Base-by-base conservation (phyloP, 2,329 filamentous ascomycete genomes). In the Colletotrichum limetticola region DNA sequence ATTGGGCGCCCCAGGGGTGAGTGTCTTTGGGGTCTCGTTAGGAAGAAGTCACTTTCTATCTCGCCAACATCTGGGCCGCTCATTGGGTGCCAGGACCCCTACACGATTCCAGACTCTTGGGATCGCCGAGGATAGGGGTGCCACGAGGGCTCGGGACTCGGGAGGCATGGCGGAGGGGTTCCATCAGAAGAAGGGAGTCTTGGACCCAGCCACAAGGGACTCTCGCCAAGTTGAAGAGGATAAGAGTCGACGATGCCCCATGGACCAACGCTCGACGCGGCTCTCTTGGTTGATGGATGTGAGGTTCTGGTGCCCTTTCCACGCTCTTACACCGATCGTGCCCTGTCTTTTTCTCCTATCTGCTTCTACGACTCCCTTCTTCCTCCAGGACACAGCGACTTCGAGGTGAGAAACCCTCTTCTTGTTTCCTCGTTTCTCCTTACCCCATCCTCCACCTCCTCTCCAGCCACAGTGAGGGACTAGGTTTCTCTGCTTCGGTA, bases 31-130 rank as follows among this genome's bases (percentile, higher is more conserved):
- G 37, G 71, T 74, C 62, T 49, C 59, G 42, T 62, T 71, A 63
- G 62, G 53, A 57, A 56, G 58, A 75, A 69, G 74, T 75, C 74
- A 75, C 74, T 74, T 28, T 75, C 74, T 74, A 75, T 75, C 74
- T 66, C 42, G 60, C 55, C 60, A 60, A 35, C 22, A 63, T 32
- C 55, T 16, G 46, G 16, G n/a, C 26, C 46, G 59, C 68, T 66
- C 22, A 74, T 72, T 75, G 72, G 74, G 57, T 49, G 8, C n/a
- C 52, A 28, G 58, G 7, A 49, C 49, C 63, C 60, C 62, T 66
- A 60, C 26, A 63, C 35, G 58, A 14, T 57, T 74, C 74, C 72
- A 75, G 74, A 75, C 65, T 65, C 58, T 60, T 74, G 68, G 72
- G 72, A 75, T 74, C 70, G 59, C 71, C 66, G 61, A 66, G 70